These are phyloP conservation scores for Aurifilum marmelostoma DNA, from an alignment of 2,329 filamentous ascomycete genomes.

Conservation along the genomic window DNA sequence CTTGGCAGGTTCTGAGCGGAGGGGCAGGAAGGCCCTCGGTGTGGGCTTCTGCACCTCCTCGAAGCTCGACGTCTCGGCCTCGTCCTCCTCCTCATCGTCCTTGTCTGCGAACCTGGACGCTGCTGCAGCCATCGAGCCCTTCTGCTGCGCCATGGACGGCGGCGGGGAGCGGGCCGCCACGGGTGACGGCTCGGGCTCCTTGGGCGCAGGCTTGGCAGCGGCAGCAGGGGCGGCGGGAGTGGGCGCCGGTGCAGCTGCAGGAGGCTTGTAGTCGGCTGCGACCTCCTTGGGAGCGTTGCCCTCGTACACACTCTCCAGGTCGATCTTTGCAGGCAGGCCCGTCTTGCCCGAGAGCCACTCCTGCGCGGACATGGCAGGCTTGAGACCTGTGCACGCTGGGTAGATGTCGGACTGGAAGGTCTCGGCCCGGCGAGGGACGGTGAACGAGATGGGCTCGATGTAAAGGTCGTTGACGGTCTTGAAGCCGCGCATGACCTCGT, in stretches of 20 bases:
- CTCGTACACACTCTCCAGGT: constrained; percentile 89
- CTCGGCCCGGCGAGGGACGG: constrained; percentile 89
- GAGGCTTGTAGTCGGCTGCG: constrained; percentile 67
- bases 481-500: constrained; percentile 93
- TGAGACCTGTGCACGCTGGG: constrained; percentile 79
- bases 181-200: constrained; percentile 59
- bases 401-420: constrained; percentile 98
- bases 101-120: constrained; percentile 85
- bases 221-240: constrained; percentile 43
- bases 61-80: constrained; percentile 74
- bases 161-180: constrained; percentile 54
- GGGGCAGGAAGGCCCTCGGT: constrained; percentile 54
- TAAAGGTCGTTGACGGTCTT: constrained; percentile 96
- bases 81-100: constrained; percentile 58
- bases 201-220: constrained; percentile 51
- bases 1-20: constrained; percentile 47
- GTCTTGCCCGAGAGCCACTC: constrained; percentile 91
- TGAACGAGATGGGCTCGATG: constrained; percentile 97
- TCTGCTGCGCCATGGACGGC: constrained; percentile 80
- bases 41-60: constrained; percentile 81
- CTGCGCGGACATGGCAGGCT: constrained; percentile 75
- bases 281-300: constrained; percentile 80
- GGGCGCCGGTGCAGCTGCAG: constrained; percentile 48
- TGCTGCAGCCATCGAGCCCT: constrained; percentile 81
- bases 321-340: constrained; percentile 85